These are phyloP conservation scores for Claviceps africana DNA, from an alignment of 2,329 filamentous ascomycete species.

Conservation along the genomic window DNA sequence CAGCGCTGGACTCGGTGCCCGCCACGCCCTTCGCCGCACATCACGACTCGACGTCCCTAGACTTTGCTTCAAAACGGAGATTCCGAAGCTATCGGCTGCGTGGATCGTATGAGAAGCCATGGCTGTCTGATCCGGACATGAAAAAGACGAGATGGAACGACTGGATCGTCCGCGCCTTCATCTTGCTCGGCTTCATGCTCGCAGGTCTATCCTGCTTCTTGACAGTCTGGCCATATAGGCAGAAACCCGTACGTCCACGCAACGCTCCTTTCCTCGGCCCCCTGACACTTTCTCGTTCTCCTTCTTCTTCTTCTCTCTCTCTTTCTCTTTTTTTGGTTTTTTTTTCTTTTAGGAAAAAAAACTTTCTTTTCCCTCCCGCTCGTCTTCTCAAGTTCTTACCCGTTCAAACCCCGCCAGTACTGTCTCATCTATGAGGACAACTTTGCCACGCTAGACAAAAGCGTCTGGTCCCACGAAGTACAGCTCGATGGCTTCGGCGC, in stretches of 20 bases:
- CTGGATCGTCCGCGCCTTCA: slow-evolving; percentile 18
- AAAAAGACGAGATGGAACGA: slow-evolving; percentile 22
- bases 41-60: slow-evolving; percentile 1
- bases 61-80: slow-evolving; percentile 5
- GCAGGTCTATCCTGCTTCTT: slow-evolving; percentile 21
- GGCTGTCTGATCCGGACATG: slow-evolving; percentile 20
- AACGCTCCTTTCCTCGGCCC: no score
- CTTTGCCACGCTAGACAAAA: slow-evolving; percentile 29
- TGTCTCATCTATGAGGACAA: slow-evolving; percentile 37
- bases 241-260: slow-evolving; percentile 11
- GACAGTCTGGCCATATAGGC: slow-evolving; percentile 14
- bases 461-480: slow-evolving; percentile 36
- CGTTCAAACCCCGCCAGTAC: slow-evolving; percentile 21
- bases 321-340: neutral
- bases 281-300: no score
- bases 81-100: slow-evolving; percentile 23
- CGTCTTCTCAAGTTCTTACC: no score
- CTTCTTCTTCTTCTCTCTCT: no score
- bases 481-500: slow-evolving; percentile 30
- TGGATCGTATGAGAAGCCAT: slow-evolving; percentile 24
- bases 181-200: slow-evolving; percentile 19
- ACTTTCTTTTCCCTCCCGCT: neutral
- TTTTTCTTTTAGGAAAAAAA: neutral
- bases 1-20: neutral
- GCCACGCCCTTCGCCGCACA: neutral